Evolutionary conservation across 495 filamentous ascomycete species (phyloP).

Genomic region (Aspergillus heteromorphus): DNA sequence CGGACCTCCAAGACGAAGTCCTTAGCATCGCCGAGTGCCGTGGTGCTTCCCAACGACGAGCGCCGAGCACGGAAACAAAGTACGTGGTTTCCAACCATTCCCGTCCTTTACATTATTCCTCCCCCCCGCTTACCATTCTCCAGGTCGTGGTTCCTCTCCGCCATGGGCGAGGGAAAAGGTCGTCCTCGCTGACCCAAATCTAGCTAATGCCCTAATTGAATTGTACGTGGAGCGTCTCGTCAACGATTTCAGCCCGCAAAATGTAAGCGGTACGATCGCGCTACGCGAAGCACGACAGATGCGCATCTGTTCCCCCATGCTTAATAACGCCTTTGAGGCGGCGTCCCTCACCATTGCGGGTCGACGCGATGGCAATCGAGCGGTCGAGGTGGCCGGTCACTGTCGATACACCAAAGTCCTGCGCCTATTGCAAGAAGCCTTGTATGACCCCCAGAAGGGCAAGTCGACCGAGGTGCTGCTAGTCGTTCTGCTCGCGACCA

Average conservation of each 20-base stretch:
- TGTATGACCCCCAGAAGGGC: slow-evolving; percentile 13
- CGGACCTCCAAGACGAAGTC: background rate
- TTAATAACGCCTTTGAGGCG: slow-evolving; percentile 21
- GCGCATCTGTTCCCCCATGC: slow-evolving; percentile 21
- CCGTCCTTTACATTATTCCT: background rate
- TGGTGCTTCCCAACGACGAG: background rate
- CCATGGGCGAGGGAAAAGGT: slow-evolving; percentile 1
- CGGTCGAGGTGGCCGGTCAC: slow-evolving; percentile 18
- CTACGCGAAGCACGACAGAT: slow-evolving; percentile 18
- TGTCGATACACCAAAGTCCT: slow-evolving; percentile 15
- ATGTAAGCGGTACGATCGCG: slow-evolving; percentile 16
- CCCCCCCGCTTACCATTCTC: background rate
- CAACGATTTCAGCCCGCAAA: slow-evolving; percentile 17
- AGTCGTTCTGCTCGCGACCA: slow-evolving; percentile 19
- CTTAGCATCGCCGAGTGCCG: background rate
- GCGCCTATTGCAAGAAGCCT: slow-evolving; percentile 14
- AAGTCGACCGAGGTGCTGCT: slow-evolving; percentile 21
- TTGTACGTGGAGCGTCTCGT: slow-evolving; percentile 21
- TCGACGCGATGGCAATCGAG: slow-evolving; percentile 12
- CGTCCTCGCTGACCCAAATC: slow-evolving; percentile 8
- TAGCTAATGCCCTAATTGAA: slow-evolving; percentile 14
- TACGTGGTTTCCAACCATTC: background rate
- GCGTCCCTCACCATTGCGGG: slow-evolving; percentile 22
- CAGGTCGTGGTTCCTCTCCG: background rate
- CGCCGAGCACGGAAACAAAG: background rate